phyloP scores from a whole-genome alignment of 2,329 filamentous ascomycete species.

The Truncatella angustata region DNA sequence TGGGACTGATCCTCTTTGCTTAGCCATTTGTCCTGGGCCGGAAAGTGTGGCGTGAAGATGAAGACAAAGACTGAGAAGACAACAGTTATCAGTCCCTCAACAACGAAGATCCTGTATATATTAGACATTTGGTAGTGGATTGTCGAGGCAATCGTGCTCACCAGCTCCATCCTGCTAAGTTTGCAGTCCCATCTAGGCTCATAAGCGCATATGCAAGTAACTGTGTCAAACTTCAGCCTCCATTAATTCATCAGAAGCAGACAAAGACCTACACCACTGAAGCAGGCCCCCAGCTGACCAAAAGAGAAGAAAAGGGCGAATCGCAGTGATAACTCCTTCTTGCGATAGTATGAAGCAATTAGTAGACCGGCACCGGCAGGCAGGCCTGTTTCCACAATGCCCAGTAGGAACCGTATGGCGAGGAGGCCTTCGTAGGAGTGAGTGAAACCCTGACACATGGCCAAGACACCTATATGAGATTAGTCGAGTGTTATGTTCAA shows the following conservation, averaged over 20 bases:
- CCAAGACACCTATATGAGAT: constrained; percentile 13
- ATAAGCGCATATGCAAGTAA: constrained; percentile 7
- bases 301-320: constrained; percentile 8
- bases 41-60: constrained; percentile 8
- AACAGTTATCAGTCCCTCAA: constrained; percentile 4
- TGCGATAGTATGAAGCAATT: constrained; percentile 7
- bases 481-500: too few species aligned
- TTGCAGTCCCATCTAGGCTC: neutral
- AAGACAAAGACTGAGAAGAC: constrained; percentile 3
- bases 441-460: constrained; percentile 31
- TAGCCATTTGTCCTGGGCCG: constrained; percentile 5
- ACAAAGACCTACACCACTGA: constrained; percentile 3
- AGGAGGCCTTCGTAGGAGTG: constrained; percentile 39
- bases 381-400: constrained; percentile 29
- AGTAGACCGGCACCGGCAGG: constrained; percentile 24
- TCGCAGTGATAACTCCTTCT: constrained; percentile 5
- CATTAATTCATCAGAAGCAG: neutral
- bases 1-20: constrained; percentile 1
- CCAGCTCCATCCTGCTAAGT: constrained; percentile 6
- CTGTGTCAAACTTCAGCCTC: neutral
- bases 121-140: neutral
- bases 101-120: constrained; percentile 2
- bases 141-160: neutral
- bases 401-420: constrained; percentile 38
- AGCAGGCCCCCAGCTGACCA: constrained; percentile 5